Conservation (phyloP, 2,329 filamentous ascomycete species). For the Trichoderma sp. region DNA sequence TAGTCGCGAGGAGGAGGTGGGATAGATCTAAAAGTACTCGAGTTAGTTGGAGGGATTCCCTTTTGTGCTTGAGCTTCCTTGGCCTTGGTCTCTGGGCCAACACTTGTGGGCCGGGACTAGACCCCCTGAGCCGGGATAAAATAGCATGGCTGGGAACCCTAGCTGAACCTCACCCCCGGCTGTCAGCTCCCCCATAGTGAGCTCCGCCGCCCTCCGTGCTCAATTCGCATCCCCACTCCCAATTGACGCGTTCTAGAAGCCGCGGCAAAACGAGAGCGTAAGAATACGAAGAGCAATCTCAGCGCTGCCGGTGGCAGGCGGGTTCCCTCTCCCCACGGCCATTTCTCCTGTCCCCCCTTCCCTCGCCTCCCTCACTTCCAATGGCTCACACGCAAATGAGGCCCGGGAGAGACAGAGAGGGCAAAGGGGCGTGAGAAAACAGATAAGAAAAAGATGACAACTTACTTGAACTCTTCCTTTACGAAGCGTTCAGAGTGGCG, state of each 20-base stretch:
- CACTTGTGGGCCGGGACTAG: constrained; percentile 27
- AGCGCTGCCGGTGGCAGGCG: constrained; percentile 2
- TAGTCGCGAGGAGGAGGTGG: constrained; percentile 48
- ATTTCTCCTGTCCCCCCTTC: background rate
- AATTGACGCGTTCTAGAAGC: constrained; percentile 28
- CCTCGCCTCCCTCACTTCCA: background rate
- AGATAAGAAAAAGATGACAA: constrained; percentile 31
- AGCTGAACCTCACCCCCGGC: constrained; percentile 27
- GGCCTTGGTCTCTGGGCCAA: constrained; percentile 36
- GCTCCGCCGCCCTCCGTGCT: constrained; percentile 22
- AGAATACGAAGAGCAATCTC: constrained; percentile 23
- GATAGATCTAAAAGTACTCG: constrained; percentile 37
- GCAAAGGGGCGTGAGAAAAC: background rate
- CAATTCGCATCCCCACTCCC: constrained; percentile 13
- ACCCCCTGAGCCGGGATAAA: constrained; percentile 34
- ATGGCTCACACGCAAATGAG: constrained; percentile 5
- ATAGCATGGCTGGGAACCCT: constrained; percentile 28
- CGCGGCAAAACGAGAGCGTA: constrained; percentile 13
- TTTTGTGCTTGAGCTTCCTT: constrained; percentile 35
- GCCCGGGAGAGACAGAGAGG: background rate
- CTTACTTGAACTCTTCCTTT: constrained; percentile 60
- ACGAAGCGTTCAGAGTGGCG: constrained; percentile 56
- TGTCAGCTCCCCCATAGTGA: constrained; percentile 25
- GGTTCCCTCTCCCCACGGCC: background rate
- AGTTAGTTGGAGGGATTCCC: constrained; percentile 32